Evolutionary conservation across 371 early-diverging fungal species (phyloP).

Genomic region (Mortierella sp.): DNA sequence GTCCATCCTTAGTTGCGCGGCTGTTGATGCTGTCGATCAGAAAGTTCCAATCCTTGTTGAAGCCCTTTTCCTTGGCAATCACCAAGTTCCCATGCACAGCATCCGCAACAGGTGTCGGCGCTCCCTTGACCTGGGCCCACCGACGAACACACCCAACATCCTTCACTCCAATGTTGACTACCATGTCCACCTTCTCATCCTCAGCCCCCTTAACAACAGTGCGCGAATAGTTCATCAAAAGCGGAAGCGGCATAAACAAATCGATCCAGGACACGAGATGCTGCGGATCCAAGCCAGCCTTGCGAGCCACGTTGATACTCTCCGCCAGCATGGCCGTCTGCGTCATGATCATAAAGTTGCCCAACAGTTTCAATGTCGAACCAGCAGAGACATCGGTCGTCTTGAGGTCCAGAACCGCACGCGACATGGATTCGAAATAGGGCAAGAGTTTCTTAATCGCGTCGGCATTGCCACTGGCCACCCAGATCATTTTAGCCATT

Average conservation of each 20-base stretch:
- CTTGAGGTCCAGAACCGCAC: slow-evolving; percentile 26
- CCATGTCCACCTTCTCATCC: slow-evolving; percentile 60
- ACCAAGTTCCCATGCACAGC: slow-evolving; percentile 17
- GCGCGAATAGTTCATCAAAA: slow-evolving; percentile 53
- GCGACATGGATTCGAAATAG: slow-evolving; percentile 45
- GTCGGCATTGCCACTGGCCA: slow-evolving; percentile 57
- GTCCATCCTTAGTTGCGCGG: background rate
- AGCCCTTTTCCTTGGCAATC: slow-evolving; percentile 25
- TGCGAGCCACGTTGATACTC: slow-evolving; percentile 77
- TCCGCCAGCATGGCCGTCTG: slow-evolving; percentile 76
- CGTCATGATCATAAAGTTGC: slow-evolving; percentile 75
- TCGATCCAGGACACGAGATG: slow-evolving; percentile 71
- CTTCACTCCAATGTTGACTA: slow-evolving; percentile 63
- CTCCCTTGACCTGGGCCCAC: slow-evolving; percentile 13
- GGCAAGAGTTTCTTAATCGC: slow-evolving; percentile 34
- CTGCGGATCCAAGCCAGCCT: slow-evolving; percentile 66
- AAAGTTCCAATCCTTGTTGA: slow-evolving; percentile 28
- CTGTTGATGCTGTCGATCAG: slow-evolving; percentile 25
- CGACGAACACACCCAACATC: slow-evolving; percentile 63
- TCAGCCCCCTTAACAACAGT: slow-evolving; percentile 59
- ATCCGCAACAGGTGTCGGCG: slow-evolving; percentile 28
- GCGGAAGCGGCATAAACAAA: slow-evolving; percentile 62
- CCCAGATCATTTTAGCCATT: slow-evolving; percentile 61
- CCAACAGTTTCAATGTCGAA: slow-evolving; percentile 72
- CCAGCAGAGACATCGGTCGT: slow-evolving; percentile 60